Conservation (phyloP, 1,139 yeast species). For the Debaryomyces nepalensis region DNA sequence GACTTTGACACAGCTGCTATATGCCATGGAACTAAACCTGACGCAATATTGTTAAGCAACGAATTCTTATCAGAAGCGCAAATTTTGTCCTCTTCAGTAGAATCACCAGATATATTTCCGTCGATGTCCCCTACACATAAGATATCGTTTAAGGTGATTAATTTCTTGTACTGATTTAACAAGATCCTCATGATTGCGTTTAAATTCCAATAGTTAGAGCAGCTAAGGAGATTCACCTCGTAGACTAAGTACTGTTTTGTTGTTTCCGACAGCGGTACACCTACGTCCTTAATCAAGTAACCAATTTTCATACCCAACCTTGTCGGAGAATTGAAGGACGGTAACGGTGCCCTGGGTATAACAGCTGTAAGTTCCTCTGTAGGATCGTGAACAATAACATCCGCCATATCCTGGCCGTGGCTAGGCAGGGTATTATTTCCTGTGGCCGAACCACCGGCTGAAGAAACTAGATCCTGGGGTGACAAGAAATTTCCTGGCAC, state of each 20-base stretch:
- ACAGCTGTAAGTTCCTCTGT: slow-evolving; percentile 66
- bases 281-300: slow-evolving; percentile 51
- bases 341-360: slow-evolving; percentile 62
- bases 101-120: slow-evolving; percentile 19
- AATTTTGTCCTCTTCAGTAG: slow-evolving; percentile 11
- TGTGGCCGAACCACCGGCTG: slow-evolving; percentile 13
- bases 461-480: slow-evolving; percentile 30
- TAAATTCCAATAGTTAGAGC: slow-evolving; percentile 65
- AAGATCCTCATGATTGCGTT: slow-evolving; percentile 61
- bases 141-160: slow-evolving; percentile 56
- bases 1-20: slow-evolving; percentile 74
- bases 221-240: slow-evolving; percentile 70
- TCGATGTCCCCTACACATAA: slow-evolving; percentile 39
- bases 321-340: slow-evolving; percentile 72
- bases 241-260: slow-evolving; percentile 36
- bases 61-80: slow-evolving; percentile 20
- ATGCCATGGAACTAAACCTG: slow-evolving; percentile 75
- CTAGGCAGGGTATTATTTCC: neutral
- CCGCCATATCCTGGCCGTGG: slow-evolving; percentile 19
- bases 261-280: slow-evolving; percentile 14
- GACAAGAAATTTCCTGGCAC: slow-evolving; percentile 43
- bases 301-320: slow-evolving; percentile 75
- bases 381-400: slow-evolving; percentile 51
- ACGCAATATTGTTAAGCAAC: slow-evolving; percentile 17
- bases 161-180: slow-evolving; percentile 67